Conservation (phyloP, 2,329 filamentous ascomycete genomes). For the Phyllosticta citrichinensis region DNA sequence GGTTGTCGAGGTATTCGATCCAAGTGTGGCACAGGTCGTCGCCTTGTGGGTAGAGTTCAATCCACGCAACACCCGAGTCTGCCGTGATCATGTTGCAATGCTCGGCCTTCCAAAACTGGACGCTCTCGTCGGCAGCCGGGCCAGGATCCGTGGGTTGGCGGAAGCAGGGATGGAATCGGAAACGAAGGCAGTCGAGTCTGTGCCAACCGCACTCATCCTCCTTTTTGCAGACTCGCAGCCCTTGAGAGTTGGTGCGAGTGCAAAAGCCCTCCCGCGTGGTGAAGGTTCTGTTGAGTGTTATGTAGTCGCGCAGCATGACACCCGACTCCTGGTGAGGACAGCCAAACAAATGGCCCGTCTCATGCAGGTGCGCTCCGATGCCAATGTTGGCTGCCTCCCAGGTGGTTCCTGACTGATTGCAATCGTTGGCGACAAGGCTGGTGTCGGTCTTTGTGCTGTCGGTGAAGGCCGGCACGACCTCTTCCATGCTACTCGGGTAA, state of each 20-base stretch:
- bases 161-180: slow-evolving; percentile 86
- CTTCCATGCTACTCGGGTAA: slow-evolving; percentile 81
- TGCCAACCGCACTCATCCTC: slow-evolving; percentile 89
- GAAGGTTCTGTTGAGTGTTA: slow-evolving; percentile 75
- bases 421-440: slow-evolving; percentile 71
- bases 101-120: slow-evolving; percentile 81
- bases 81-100: slow-evolving; percentile 68
- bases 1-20: slow-evolving; percentile 65
- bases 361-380: slow-evolving; percentile 86
- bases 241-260: slow-evolving; percentile 75
- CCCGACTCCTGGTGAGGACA: slow-evolving; percentile 83
- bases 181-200: slow-evolving; percentile 76
- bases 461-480: slow-evolving; percentile 77
- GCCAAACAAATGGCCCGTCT: slow-evolving; percentile 81
- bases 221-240: slow-evolving; percentile 58
- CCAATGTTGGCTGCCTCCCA: slow-evolving; percentile 96
- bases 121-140: slow-evolving; percentile 54
- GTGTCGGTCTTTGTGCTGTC: slow-evolving; percentile 87
- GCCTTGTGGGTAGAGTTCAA: slow-evolving; percentile 73
- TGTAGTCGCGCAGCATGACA: slow-evolving; percentile 87
- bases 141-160: slow-evolving; percentile 62
- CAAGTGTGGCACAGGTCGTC: slow-evolving; percentile 71
- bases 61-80: slow-evolving; percentile 69
- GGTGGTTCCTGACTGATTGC: slow-evolving; percentile 74
- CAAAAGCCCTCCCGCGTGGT: slow-evolving; percentile 73